Evolutionary conservation across 768 basidiomycete genomes (phyloP), one percentile per base, ranked within the genome.

Genomic region (Leccinum pellstonianum): DNA sequence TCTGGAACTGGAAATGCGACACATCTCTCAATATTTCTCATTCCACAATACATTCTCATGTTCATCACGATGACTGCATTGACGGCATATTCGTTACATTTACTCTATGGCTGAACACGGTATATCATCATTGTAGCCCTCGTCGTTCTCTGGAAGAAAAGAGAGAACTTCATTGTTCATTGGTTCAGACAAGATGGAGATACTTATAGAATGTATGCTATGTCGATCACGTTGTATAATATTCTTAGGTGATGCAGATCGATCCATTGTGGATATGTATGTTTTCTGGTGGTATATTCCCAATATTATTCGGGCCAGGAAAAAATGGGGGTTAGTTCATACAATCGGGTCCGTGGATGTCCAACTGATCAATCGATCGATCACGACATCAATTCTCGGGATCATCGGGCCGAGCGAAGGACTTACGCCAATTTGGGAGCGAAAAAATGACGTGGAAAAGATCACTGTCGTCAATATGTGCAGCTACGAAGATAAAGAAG

Each of bases 1-100:
- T 87, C 85, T 50, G 85, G 83, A 2, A 86, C 84, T 1, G 87
- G 88, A 27, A 78, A 75, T 29, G 84, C 86, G 5, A 84, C 86
- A 52, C 81, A 87, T 63, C 71, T 88, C 4, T 77, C 85, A 1
- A 77, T 82, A 5, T 88, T 87, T 66, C 75, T 89, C 50, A 83
- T 88, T 37, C 86, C 85, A 12, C 87, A 79, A 62, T 81, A 80
- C 60, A 57, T 71, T 14, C 65, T 81, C 50, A 77, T 77, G 75
- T 69, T 77, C 11, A 6, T 77, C 19, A 73, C 71, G 41, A 78
- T 75, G 72, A 75, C 74, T 1, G 66, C 70, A 14, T 62, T 77
- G 43, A 81, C 72, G 0, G 75, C 76, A 1, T 77, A 76, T 49
- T 62, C 72, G 0, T 64, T 81, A 23, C 68, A 68, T 17, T 53